These are phyloP conservation scores for Echites panduratus DNA, from an alignment of 257 asterid genomes.

Conservation along the genomic window DNA sequence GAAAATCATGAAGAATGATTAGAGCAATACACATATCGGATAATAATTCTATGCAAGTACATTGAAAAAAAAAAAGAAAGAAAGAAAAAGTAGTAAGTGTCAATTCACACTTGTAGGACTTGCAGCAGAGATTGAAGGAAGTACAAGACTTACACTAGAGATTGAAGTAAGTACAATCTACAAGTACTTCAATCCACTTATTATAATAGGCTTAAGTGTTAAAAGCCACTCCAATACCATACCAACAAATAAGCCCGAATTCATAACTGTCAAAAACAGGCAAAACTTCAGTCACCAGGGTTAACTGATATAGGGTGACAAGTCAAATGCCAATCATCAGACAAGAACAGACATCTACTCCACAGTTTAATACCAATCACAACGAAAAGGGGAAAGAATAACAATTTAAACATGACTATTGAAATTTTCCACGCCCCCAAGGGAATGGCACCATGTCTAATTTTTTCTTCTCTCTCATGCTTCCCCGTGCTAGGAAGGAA, in stretches of 20 bases:
- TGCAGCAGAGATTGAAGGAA: background rate
- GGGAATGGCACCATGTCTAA: background rate
- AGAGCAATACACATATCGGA: background rate
- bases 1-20: background rate
- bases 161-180: background rate
- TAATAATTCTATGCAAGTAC: background rate
- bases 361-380: background rate
- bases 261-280: background rate
- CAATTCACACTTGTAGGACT: constrained; percentile 4
- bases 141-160: background rate
- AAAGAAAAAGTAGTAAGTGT: no score
- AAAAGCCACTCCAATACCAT: background rate
- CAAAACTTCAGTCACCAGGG: background rate
- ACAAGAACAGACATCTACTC: background rate
- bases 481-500: background rate
- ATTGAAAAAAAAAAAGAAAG: background rate
- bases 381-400: background rate
- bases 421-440: background rate
- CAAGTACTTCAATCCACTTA: background rate
- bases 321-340: background rate
- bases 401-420: background rate
- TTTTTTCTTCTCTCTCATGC: background rate
- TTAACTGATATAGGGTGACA: background rate
- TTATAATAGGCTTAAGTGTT: background rate
- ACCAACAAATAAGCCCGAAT: background rate